Conservation (phyloP, 2,329 filamentous ascomycete species). For the Aureobasidium leucospermi region DNA sequence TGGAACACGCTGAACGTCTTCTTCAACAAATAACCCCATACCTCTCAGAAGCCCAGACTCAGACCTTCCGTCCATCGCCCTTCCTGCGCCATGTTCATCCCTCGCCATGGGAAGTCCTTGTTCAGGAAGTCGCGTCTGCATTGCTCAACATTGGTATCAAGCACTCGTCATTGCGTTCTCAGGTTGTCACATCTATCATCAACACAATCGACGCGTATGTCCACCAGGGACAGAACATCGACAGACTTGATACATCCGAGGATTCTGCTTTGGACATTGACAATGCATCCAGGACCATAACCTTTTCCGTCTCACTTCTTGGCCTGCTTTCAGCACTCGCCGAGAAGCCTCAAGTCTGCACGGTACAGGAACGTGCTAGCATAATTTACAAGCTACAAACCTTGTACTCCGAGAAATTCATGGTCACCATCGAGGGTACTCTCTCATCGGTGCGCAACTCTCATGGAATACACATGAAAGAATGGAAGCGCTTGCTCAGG, state of each 20-base stretch:
- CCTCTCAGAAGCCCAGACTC: constrained; percentile 73
- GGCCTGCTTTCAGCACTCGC: constrained; percentile 83
- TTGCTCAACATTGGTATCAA: constrained; percentile 72
- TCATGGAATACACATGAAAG: constrained; percentile 60
- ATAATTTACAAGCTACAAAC: constrained; percentile 64
- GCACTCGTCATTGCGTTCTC: constrained; percentile 60
- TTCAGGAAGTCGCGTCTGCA: constrained; percentile 70
- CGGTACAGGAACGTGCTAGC: constrained; percentile 60
- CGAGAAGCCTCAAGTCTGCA: constrained; percentile 75
- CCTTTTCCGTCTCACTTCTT: constrained; percentile 74
- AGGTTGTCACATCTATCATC: constrained; percentile 59
- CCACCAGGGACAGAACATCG: constrained; percentile 3
- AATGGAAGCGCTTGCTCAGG: constrained; percentile 82
- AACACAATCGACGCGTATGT: constrained; percentile 53
- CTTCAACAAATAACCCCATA: constrained; percentile 75
- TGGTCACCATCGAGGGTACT: constrained; percentile 80
- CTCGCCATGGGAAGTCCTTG: constrained; percentile 79
- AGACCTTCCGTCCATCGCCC: constrained; percentile 70
- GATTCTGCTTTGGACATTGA: constrained; percentile 39
- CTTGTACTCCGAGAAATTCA: constrained; percentile 75
- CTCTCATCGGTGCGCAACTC: constrained; percentile 85
- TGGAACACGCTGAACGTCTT: constrained; percentile 68
- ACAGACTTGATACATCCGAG: not conserved
- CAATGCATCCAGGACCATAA: constrained; percentile 46
- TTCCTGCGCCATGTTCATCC: constrained; percentile 77